phyloP scores from a whole-genome alignment of 2,329 filamentous ascomycete genomes.

The Cytospora piceicola region DNA sequence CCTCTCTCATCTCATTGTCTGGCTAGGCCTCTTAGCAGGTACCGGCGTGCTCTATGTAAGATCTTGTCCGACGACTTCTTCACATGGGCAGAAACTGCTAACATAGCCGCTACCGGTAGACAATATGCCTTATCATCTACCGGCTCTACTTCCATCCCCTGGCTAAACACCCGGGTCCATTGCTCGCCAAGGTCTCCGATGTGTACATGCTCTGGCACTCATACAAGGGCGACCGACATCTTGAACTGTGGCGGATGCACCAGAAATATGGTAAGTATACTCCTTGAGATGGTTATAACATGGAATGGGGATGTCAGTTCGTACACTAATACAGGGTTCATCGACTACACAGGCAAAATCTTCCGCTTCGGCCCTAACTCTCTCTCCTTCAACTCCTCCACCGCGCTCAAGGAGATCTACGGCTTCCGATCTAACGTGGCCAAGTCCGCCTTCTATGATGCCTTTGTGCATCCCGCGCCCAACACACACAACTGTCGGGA shows the following conservation, averaged over 20 bases:
- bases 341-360: constrained; percentile 35
- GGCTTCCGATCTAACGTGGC: constrained; percentile 65
- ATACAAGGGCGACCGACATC: constrained; percentile 73
- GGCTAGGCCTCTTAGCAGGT: constrained; percentile 44
- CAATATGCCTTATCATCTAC: constrained; percentile 53
- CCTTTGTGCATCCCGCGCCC: constrained; percentile 70
- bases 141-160: constrained; percentile 67
- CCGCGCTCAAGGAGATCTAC: constrained; percentile 69
- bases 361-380: constrained; percentile 81
- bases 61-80: constrained; percentile 21
- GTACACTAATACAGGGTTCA: not conserved
- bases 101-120: constrained; percentile 37
- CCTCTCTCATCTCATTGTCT: constrained; percentile 44
- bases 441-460: constrained; percentile 75
- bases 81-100: not conserved
- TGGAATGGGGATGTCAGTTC: too few species aligned
- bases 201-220: constrained; percentile 73
- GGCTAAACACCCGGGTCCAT: constrained; percentile 66
- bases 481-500: constrained; percentile 76
- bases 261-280: constrained; percentile 66
- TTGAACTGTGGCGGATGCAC: constrained; percentile 73
- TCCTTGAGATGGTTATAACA: not conserved
- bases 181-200: constrained; percentile 66
- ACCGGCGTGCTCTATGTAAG: constrained; percentile 48
- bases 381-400: constrained; percentile 75